Conservation (phyloP, 805 yeast genomes). For the Groenewaldozyma tartarivorans region DNA sequence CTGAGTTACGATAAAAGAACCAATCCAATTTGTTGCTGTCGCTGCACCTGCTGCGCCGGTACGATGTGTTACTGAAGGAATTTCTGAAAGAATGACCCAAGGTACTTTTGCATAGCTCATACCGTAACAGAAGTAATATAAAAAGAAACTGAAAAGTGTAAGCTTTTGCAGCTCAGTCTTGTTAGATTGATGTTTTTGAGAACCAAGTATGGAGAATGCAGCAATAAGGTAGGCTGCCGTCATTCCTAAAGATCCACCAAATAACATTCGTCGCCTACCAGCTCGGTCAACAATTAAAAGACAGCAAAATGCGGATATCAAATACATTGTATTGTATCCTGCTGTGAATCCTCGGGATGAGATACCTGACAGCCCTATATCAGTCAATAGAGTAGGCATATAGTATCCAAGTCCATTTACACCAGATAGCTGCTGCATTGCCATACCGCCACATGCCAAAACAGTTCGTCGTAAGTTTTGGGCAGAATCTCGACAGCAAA, state of each 20-base stretch:
- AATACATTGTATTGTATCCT: conserved; percentile 1
- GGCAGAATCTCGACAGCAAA: conserved; percentile 5
- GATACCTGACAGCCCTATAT: conserved; percentile 8
- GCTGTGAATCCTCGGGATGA: conserved; percentile 5
- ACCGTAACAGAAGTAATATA: conserved; percentile 19
- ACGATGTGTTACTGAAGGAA: conserved; percentile 41
- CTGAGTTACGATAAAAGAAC: conserved; percentile 51
- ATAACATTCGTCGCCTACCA: conserved; percentile 29
- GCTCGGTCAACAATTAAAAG: conserved; percentile 1
- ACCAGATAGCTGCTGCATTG: conserved; percentile 13
- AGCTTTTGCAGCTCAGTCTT: not conserved
- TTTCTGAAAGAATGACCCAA: conserved; percentile 45
- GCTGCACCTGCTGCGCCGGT: conserved; percentile 43
- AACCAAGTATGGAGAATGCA: conserved; percentile 1
- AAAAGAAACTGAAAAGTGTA: conserved; percentile 12
- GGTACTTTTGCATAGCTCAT: conserved; percentile 21
- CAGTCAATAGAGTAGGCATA: conserved; percentile 9
- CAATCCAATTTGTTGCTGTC: conserved; percentile 50
- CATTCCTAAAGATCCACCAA: conserved; percentile 1
- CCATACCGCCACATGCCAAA: conserved; percentile 7
- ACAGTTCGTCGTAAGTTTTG: conserved; percentile 11
- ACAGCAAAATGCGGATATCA: conserved; percentile 4
- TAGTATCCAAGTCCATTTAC: conserved; percentile 12
- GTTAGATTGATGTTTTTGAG: not conserved
- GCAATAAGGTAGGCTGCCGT: not conserved